Evolutionary conservation across 306 rosid species (phyloP).

Genomic region (Comarum palustre): DNA sequence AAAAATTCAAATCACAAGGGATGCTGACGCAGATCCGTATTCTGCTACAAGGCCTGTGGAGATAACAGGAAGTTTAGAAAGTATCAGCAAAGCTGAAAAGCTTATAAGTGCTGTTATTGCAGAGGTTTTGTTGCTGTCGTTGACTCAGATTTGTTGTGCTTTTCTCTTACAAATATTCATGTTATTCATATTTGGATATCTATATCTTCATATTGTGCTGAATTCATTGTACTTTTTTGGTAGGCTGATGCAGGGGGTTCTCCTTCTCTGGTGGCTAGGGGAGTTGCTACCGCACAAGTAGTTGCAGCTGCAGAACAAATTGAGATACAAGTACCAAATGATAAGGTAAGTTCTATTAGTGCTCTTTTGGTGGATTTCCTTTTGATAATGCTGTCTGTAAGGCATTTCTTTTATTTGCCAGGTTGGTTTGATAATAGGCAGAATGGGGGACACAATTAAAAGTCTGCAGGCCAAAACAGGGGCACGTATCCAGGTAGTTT

Average conservation of each 20-base stretch:
- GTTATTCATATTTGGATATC: neutral
- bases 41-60: conserved; percentile 74
- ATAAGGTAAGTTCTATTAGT: conserved; percentile 53
- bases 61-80: conserved; percentile 70
- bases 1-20: conserved; percentile 90
- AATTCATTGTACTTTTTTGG: conserved; percentile 24
- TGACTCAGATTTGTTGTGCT: neutral
- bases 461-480: conserved; percentile 88
- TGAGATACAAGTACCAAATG: conserved; percentile 93
- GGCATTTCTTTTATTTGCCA: conserved; percentile 23
- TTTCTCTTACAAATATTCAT: neutral
- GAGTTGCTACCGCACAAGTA: conserved; percentile 67
- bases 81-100: conserved; percentile 81
- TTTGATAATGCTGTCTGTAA: conserved; percentile 9
- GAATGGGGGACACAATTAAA: conserved; percentile 96
- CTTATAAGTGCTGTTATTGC: conserved; percentile 87
- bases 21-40: conserved; percentile 74
- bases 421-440: conserved; percentile 98
- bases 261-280: conserved; percentile 91
- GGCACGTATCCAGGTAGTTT: conserved; percentile 98
- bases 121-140: conserved; percentile 49
- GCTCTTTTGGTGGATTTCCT: conserved; percentile 10
- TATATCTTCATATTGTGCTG: neutral
- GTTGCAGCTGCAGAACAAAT: conserved; percentile 86
- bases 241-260: conserved; percentile 99